These are phyloP conservation scores for Neurospora tetrasperma DNA, from an alignment of 495 filamentous ascomycete species.

Conservation along the genomic window DNA sequence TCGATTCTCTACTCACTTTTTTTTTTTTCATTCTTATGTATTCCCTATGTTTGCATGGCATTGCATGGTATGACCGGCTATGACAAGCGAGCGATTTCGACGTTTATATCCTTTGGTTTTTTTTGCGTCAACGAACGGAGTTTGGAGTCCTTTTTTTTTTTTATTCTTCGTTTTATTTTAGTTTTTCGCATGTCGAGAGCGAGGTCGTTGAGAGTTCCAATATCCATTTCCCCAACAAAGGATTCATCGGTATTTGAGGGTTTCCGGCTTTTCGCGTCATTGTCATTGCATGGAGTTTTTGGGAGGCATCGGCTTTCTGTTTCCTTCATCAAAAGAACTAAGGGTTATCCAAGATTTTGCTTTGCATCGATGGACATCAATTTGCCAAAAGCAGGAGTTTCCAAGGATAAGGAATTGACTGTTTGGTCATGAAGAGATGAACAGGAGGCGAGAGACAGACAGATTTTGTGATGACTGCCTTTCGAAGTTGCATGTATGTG, in stretches of 20 bases:
- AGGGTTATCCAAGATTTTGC: not conserved
- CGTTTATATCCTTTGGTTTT: not conserved
- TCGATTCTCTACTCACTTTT: not conserved
- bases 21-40: not conserved
- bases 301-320: not conserved
- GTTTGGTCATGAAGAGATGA: not conserved
- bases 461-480: not conserved
- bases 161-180: not conserved
- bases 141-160: not conserved
- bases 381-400: not conserved
- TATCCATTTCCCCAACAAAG: not conserved
- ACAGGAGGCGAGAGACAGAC: not conserved
- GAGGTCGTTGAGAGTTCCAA: not conserved
- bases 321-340: not conserved
- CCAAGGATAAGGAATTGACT: not conserved
- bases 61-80: constrained; percentile 2
- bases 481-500: not conserved
- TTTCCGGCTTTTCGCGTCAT: not conserved
- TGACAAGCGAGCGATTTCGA: constrained; percentile 4
- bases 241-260: not conserved
- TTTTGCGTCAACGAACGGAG: not conserved
- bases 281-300: not conserved
- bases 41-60: constrained; percentile 1
- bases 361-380: not conserved
- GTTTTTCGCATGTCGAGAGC: not conserved